These are phyloP conservation scores for Globisporangium nunn DNA, from an alignment of 352 stramenopile genomes.

Conservation along the genomic window DNA sequence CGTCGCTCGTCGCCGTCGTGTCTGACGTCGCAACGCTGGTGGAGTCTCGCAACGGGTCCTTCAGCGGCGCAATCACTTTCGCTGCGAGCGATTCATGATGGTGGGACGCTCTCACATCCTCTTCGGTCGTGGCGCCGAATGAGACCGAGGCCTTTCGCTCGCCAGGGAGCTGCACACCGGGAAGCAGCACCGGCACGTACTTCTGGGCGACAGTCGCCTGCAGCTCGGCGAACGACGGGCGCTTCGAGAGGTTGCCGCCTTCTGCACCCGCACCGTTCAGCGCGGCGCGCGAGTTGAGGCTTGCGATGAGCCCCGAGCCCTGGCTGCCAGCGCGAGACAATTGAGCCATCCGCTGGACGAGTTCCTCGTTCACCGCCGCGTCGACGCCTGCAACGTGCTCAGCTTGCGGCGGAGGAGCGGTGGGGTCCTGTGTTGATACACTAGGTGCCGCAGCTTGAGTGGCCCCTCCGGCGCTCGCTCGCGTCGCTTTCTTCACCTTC, in stretches of 20 bases:
- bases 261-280: not conserved
- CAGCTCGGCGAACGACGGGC: slow-evolving; percentile 11
- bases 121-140: not conserved
- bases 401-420: not conserved
- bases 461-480: slow-evolving; percentile 10
- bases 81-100: slow-evolving; percentile 21
- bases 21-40: slow-evolving; percentile 2
- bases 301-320: slow-evolving; percentile 47
- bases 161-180: slow-evolving; percentile 35
- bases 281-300: slow-evolving; percentile 25
- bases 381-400: slow-evolving; percentile 12
- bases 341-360: slow-evolving; percentile 67
- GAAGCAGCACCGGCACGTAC: slow-evolving; percentile 41
- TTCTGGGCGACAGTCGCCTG: slow-evolving; percentile 15
- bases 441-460: not conserved
- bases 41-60: slow-evolving; percentile 8
- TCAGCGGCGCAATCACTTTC: slow-evolving; percentile 33
- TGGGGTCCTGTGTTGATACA: not conserved
- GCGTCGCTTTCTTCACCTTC: slow-evolving; percentile 67
- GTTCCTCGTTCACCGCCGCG: slow-evolving; percentile 27
- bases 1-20: slow-evolving; percentile 23
- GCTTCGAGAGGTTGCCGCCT: not conserved
- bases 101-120: not conserved
- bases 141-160: slow-evolving; percentile 5
- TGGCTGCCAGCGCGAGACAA: slow-evolving; percentile 57